phyloP scores from a whole-genome alignment of 2,329 filamentous ascomycete species.

The Xylaria sp. region DNA sequence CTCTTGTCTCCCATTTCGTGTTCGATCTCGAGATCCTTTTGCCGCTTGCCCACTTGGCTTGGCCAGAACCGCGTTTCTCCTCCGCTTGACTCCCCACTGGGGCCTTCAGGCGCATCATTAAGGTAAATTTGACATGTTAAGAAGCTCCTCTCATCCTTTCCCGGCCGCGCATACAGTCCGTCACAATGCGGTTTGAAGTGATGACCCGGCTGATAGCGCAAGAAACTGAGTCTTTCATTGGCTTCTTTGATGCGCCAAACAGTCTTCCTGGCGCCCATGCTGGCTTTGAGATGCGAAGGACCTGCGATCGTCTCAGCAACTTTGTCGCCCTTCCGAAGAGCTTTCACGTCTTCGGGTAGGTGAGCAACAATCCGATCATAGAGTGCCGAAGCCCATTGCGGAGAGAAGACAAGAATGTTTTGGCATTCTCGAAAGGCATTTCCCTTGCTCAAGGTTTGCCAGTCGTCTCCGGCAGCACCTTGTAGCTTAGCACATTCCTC shows the following conservation, averaged over 20 bases:
- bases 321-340: conserved; percentile 37
- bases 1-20: conserved; percentile 13
- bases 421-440: conserved; percentile 43
- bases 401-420: conserved; percentile 42
- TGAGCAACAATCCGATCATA: conserved; percentile 38
- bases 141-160: conserved; percentile 46
- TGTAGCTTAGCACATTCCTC: conserved; percentile 40
- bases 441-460: conserved; percentile 41
- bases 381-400: conserved; percentile 40
- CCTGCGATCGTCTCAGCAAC: conserved; percentile 41
- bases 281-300: conserved; percentile 41
- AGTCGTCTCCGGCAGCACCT: conserved; percentile 38
- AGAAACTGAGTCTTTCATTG: conserved; percentile 69
- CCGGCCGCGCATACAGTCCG: conserved; percentile 38
- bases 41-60: conserved; percentile 42
- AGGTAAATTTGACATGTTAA: conserved; percentile 49
- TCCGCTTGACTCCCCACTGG: conserved; percentile 29
- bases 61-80: conserved; percentile 44
- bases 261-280: conserved; percentile 41
- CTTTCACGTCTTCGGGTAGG: conserved; percentile 40
- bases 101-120: conserved; percentile 40
- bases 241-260: conserved; percentile 52
- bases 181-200: conserved; percentile 62
- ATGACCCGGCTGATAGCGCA: conserved; percentile 68
- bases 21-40: conserved; percentile 37